Conservation (phyloP, 2,329 filamentous ascomycete genomes). For the Colletotrichum lupini region DNA sequence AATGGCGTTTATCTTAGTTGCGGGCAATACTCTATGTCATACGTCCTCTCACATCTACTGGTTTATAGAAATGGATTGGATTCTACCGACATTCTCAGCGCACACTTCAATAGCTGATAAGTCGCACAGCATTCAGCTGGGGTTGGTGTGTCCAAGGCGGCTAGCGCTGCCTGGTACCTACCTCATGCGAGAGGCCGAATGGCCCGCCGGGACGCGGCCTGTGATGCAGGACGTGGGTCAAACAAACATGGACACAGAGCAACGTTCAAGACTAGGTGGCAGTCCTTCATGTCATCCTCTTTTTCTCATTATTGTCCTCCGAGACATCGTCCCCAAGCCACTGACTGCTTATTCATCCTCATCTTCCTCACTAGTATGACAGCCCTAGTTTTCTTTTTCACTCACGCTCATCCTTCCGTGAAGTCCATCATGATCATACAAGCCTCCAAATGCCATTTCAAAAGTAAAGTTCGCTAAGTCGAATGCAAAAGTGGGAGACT, state of each 20-base stretch:
- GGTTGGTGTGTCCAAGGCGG: too few relatives aligned
- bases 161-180: neutral
- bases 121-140: neutral
- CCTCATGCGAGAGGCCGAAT: neutral
- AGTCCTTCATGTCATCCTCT: neutral
- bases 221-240: neutral
- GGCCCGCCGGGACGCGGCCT: neutral
- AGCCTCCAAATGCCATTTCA: neutral
- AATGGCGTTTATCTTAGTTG: neutral
- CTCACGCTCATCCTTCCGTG: neutral
- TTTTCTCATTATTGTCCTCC: neutral
- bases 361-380: neutral
- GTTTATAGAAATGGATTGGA: neutral
- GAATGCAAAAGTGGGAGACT: neutral
- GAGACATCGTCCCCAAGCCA: neutral
- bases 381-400: too few relatives aligned
- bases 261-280: neutral
- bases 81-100: neutral
- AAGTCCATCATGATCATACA: neutral
- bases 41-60: neutral
- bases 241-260: too few relatives aligned
- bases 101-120: neutral
- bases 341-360: neutral
- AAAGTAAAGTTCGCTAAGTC: neutral
- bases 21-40: neutral